These are phyloP conservation scores for Rhodotorula babjevae DNA, from an alignment of 768 basidiomycete species.

Conservation along the genomic window DNA sequence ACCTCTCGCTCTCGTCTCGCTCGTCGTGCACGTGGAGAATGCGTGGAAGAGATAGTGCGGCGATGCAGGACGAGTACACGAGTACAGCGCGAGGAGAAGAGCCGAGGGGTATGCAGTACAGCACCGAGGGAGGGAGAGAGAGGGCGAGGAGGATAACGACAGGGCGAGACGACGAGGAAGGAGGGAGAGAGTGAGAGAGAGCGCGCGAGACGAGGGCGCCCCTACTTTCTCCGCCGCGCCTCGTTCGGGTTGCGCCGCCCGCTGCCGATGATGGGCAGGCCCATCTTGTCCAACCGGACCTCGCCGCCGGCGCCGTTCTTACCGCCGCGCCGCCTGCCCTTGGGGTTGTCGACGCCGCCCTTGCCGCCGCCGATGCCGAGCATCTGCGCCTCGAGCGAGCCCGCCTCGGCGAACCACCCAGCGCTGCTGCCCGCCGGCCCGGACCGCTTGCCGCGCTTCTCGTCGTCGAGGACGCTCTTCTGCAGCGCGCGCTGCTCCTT, in stretches of 20 bases:
- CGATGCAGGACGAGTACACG: too few relatives aligned
- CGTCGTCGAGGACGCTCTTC: slow-evolving; percentile 53
- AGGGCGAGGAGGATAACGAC: not conserved
- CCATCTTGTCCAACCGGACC: slow-evolving; percentile 51
- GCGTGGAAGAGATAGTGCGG: too few relatives aligned
- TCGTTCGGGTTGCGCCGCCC: slow-evolving; percentile 89
- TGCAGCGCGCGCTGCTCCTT: slow-evolving; percentile 73
- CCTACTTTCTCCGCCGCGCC: slow-evolving; percentile 53
- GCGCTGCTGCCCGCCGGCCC: not conserved
- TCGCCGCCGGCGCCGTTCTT: slow-evolving; percentile 37
- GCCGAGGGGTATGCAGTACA: too few relatives aligned
- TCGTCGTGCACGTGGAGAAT: too few relatives aligned
- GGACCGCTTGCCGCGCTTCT: slow-evolving; percentile 39
- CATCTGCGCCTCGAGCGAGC: slow-evolving; percentile 40
- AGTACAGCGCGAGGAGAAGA: too few relatives aligned
- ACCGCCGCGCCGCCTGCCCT: slow-evolving; percentile 47
- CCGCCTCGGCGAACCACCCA: slow-evolving; percentile 21
- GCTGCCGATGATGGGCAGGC: slow-evolving; percentile 75
- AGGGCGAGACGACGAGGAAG: not conserved
- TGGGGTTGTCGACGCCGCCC: slow-evolving; percentile 63
- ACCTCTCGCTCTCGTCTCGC: too few relatives aligned
- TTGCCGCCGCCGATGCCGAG: slow-evolving; percentile 41
- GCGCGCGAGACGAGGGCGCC: too few relatives aligned
- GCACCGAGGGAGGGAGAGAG: too few relatives aligned
- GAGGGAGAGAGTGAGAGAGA: not conserved